Conservation (phyloP, 441 rosid species). For the Theobroma grandiflorum region DNA sequence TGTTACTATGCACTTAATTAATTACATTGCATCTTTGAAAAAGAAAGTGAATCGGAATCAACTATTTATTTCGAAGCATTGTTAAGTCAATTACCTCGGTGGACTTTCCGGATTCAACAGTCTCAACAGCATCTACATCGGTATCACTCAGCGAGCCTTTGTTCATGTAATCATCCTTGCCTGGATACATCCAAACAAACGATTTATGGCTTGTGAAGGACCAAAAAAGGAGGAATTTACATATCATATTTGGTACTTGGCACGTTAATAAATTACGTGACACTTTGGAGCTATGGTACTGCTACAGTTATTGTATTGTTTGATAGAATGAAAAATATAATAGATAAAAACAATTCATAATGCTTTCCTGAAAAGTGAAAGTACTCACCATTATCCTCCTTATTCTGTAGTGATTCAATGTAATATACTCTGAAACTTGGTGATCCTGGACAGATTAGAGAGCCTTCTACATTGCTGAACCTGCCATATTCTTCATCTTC, state of each 20-base stretch:
- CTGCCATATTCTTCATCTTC: slow-evolving; percentile 39
- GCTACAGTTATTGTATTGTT: neutral
- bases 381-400: slow-evolving; percentile 31
- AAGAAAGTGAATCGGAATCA: no score
- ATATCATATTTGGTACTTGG: no score
- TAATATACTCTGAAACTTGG: slow-evolving; percentile 86
- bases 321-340: neutral
- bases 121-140: slow-evolving; percentile 7
- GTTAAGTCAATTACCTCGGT: slow-evolving; percentile 36
- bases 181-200: slow-evolving; percentile 8
- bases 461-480: slow-evolving; percentile 31
- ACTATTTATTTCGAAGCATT: no score
- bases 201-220: neutral
- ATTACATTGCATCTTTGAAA: no score
- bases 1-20: no score
- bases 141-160: slow-evolving; percentile 21
- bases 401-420: slow-evolving; percentile 38
- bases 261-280: neutral
- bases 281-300: slow-evolving; percentile 18
- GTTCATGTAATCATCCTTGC: slow-evolving; percentile 32
- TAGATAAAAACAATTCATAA: neutral
- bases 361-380: neutral
- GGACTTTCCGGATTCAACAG: slow-evolving; percentile 14
- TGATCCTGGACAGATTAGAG: slow-evolving; percentile 49
- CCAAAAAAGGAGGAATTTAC: no score